phyloP scores from a whole-genome alignment of 139 green algal species.

The Dunaliella primolecta region DNA sequence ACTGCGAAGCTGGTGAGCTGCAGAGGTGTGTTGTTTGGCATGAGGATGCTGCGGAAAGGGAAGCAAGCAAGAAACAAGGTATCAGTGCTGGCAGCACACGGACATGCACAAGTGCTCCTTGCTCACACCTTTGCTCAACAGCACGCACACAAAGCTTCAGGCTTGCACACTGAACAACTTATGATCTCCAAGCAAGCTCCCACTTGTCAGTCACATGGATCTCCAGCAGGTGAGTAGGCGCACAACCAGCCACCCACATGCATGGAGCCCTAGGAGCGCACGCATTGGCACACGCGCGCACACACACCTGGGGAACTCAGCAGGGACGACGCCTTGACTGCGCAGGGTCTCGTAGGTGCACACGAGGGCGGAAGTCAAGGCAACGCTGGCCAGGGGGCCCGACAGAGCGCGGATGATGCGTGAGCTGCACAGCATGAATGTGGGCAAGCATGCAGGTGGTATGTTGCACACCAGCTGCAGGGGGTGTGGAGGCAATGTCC shows the following conservation, averaged over 20 bases:
- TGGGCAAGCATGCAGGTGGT: not conserved
- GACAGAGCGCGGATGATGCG: conserved; percentile 4
- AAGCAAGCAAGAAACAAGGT: not conserved
- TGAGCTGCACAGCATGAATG: not conserved
- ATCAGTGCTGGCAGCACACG: not conserved
- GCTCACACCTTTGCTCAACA: too few species aligned
- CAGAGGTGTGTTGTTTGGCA: conserved; percentile 23
- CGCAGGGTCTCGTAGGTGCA: not conserved
- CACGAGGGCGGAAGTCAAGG: not conserved
- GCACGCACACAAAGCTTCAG: too few species aligned
- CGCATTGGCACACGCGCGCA: not conserved
- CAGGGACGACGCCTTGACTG: not conserved
- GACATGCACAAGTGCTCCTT: too few species aligned
- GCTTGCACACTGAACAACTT: too few species aligned
- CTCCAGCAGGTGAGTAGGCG: too few species aligned
- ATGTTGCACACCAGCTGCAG: too few species aligned
- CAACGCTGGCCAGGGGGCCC: not conserved
- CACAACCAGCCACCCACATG: too few species aligned
- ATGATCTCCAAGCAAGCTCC: too few species aligned
- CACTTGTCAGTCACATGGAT: too few species aligned
- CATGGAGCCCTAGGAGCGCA: too few species aligned
- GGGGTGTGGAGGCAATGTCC: too few species aligned
- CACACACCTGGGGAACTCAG: not conserved
- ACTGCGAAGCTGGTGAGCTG: conserved; percentile 33
- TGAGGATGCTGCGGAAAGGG: conserved; percentile 23